A percentile compares a stretch with the other conserved stretches of the same genome.
Conservation (phyloP, 2,329 filamentous ascomycete genomes). For the Parastagonospora nodorum region DNA sequence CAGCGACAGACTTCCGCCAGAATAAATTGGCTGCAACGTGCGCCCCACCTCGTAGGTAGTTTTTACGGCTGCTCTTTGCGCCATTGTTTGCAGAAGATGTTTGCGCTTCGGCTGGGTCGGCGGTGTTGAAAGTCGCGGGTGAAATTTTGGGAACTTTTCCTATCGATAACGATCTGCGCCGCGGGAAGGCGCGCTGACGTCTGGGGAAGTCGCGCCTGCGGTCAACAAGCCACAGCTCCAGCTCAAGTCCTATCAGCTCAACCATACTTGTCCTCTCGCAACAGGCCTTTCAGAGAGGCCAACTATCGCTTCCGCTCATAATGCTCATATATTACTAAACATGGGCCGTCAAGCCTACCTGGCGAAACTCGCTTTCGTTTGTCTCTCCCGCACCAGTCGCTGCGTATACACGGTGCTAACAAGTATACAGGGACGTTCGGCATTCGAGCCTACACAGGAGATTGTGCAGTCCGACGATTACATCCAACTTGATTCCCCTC, state of each 20-base stretch:
- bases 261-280: background rate
- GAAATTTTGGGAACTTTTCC: constrained; percentile 39
- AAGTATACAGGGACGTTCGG: constrained; percentile 46
- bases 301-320: background rate
- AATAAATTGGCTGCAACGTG: constrained; percentile 91
- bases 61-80: constrained; percentile 66
- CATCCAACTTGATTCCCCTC: constrained; percentile 31
- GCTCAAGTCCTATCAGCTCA: background rate
- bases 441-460: constrained; percentile 43
- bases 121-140: constrained; percentile 9
- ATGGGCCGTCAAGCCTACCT: constrained; percentile 47
- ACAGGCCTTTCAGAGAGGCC: background rate
- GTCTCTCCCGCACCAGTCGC: constrained; percentile 3
- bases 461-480: constrained; percentile 30
- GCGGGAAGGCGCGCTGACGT: constrained; percentile 16
- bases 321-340: background rate
- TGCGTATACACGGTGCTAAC: constrained; percentile 17
- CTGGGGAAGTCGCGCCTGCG: constrained; percentile 9
- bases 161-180: constrained; percentile 37
- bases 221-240: constrained; percentile 1
- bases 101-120: constrained; percentile 1
- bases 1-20: constrained; percentile 84
- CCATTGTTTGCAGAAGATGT: constrained; percentile 43
- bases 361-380: constrained; percentile 45
- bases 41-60: constrained; percentile 87